Evolutionary conservation across 192 early-diverging fungal genomes (phyloP).

Genomic region (Podila clonocystis): DNA sequence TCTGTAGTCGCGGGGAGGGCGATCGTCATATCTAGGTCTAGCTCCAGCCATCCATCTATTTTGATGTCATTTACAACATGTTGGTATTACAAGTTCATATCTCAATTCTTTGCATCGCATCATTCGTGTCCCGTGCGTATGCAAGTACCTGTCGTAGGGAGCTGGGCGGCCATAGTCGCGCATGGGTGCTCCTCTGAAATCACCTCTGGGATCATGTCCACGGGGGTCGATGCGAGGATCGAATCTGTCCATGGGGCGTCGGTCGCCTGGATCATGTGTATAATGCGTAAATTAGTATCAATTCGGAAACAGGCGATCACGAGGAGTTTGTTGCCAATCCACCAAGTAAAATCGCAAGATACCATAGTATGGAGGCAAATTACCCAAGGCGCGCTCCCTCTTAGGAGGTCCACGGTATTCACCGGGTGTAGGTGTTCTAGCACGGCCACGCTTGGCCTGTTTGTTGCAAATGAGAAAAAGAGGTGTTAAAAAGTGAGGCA

Average conservation of each 20-base stretch:
- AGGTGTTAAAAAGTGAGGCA: neutral
- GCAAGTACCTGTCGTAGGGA: slow-evolving; percentile 46
- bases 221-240: slow-evolving; percentile 58
- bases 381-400: slow-evolving; percentile 56
- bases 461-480: slow-evolving; percentile 8
- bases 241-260: slow-evolving; percentile 52
- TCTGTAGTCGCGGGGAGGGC: slow-evolving; percentile 49
- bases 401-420: slow-evolving; percentile 83
- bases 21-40: slow-evolving; percentile 49
- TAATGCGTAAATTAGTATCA: neutral
- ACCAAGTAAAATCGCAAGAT: slow-evolving; percentile 16
- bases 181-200: slow-evolving; percentile 40
- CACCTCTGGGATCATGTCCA: slow-evolving; percentile 49
- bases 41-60: slow-evolving; percentile 47
- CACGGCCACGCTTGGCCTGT: slow-evolving; percentile 72
- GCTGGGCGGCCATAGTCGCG: slow-evolving; percentile 49
- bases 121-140: slow-evolving; percentile 18
- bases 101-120: neutral
- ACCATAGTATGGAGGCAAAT: slow-evolving; percentile 26
- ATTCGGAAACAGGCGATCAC: slow-evolving; percentile 22
- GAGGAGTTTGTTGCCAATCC: slow-evolving; percentile 7
- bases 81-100: too few species aligned
- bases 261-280: slow-evolving; percentile 16
- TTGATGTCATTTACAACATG: too few species aligned
- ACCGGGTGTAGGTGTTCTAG: slow-evolving; percentile 83